Percentiles rank a stretch among this genome's conserved stretches.
Evolutionary conservation across 345 rosid species (phyloP).

Genomic region (Euphorbia pulcherrima): DNA sequence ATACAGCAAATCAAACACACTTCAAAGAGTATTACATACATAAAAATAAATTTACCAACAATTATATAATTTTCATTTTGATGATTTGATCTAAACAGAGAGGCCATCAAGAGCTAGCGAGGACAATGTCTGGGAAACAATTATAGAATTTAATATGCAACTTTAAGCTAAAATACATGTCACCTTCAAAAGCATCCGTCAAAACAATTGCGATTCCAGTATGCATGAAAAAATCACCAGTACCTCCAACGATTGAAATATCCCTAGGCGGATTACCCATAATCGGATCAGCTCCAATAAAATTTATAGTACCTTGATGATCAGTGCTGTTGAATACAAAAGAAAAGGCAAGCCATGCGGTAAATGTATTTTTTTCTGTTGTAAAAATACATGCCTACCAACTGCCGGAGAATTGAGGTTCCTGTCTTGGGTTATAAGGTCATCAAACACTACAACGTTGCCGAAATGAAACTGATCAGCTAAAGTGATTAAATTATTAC

Average conservation of each 20-base stretch:
- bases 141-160: slow-evolving; percentile 46
- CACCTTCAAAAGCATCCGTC: slow-evolving; percentile 44
- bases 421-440: slow-evolving; percentile 48
- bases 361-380: slow-evolving; percentile 41
- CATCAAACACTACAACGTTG: slow-evolving; percentile 45
- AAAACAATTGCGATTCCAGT: slow-evolving; percentile 44
- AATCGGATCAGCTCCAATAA: slow-evolving; percentile 42
- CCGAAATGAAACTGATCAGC: slow-evolving; percentile 41
- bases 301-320: slow-evolving; percentile 35
- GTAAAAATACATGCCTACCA: slow-evolving; percentile 45
- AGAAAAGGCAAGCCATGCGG: slow-evolving; percentile 48
- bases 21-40: neutral
- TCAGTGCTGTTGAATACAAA: slow-evolving; percentile 39
- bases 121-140: too few species aligned
- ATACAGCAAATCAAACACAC: neutral
- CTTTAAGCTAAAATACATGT: slow-evolving; percentile 36
- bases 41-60: slow-evolving; percentile 31
- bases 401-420: slow-evolving; percentile 37
- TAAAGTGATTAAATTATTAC: slow-evolving; percentile 32
- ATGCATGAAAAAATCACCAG: slow-evolving; percentile 44
- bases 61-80: slow-evolving; percentile 48
- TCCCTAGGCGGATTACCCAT: slow-evolving; percentile 40
- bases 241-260: slow-evolving; percentile 47
- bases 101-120: too few species aligned
- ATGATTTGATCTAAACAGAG: too few species aligned